Evolutionary conservation across 176 grass and related monocot species (phyloP).

Genomic region (Neostapfia colusana): DNA sequence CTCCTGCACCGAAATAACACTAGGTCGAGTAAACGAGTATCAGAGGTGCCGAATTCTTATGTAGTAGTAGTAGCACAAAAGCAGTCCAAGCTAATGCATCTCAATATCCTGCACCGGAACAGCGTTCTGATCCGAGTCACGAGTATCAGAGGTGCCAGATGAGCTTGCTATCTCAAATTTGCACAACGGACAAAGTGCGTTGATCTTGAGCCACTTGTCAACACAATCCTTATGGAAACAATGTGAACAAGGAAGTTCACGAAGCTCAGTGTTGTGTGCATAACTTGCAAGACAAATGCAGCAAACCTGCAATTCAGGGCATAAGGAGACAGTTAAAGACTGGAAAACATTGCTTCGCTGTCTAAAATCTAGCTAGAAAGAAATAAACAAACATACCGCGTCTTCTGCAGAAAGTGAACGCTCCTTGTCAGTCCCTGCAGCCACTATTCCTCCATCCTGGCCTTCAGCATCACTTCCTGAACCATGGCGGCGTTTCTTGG

Average conservation of each 20-base stretch:
- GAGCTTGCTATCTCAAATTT: constrained; percentile 69
- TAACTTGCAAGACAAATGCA: constrained; percentile 95
- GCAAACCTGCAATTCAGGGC: constrained; percentile 58
- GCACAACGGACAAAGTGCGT: constrained; percentile 89
- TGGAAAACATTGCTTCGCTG: not conserved
- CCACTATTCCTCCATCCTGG: constrained; percentile 72
- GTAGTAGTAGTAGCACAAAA: not conserved
- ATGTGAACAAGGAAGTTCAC: constrained; percentile 85
- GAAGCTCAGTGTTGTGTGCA: constrained; percentile 81
- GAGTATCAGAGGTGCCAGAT: constrained; percentile 38
- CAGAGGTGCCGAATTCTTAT: constrained; percentile 34
- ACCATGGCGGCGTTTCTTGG: constrained; percentile 57
- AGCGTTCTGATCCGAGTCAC: constrained; percentile 27
- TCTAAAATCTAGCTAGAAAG: constrained; percentile 12
- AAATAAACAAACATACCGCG: constrained; percentile 55
- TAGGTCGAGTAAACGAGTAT: constrained; percentile 21
- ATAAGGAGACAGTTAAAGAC: not conserved
- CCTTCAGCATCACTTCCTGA: constrained; percentile 50
- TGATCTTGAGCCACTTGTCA: constrained; percentile 98
- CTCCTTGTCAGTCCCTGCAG: constrained; percentile 80
- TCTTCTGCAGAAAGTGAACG: constrained; percentile 78
- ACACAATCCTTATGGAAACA: constrained; percentile 97
- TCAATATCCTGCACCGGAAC: constrained; percentile 44
- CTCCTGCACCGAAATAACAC: constrained; percentile 28
- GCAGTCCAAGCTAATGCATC: constrained; percentile 31